Evolutionary conservation across 2,329 filamentous ascomycete species (phyloP).

Genomic region (Aspergillus fumigatus): DNA sequence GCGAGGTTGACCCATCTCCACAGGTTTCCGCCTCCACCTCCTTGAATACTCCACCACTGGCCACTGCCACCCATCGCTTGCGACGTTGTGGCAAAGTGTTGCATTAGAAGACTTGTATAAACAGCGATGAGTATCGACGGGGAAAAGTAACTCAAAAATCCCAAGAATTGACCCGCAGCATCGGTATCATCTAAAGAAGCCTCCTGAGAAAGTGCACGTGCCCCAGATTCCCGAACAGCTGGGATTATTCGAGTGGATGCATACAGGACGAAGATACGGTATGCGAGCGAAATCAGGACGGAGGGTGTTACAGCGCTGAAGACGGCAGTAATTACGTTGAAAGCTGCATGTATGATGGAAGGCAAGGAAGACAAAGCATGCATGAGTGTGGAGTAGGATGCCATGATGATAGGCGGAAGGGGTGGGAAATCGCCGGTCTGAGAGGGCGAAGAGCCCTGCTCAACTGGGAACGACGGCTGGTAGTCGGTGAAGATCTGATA

Average conservation of each 20-base stretch:
- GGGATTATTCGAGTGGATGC: constrained; percentile 94
- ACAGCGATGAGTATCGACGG: constrained; percentile 92
- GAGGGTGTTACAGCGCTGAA: constrained; percentile 94
- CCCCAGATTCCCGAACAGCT: constrained; percentile 81
- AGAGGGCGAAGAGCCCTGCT: constrained; percentile 49
- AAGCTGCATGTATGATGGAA: constrained; percentile 73
- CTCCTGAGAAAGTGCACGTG: constrained; percentile 75
- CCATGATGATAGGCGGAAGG: constrained; percentile 97
- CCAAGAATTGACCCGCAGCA: constrained; percentile 72
- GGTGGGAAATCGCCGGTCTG: constrained; percentile 78
- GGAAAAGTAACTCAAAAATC: constrained; percentile 87
- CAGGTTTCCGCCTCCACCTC: constrained; percentile 76
- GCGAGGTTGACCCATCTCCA: constrained; percentile 94
- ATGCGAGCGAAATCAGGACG: constrained; percentile 90
- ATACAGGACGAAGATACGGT: constrained; percentile 92
- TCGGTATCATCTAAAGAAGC: constrained; percentile 81
- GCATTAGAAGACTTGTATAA: constrained; percentile 90
- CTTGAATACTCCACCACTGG: constrained; percentile 80
- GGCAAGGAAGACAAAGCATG: constrained; percentile 81
- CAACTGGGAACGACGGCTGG: constrained; percentile 67
- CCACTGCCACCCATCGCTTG: constrained; percentile 57
- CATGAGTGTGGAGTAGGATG: constrained; percentile 87
- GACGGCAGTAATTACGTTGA: constrained; percentile 83
- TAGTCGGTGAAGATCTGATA: constrained; percentile 99
- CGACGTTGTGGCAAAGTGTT: constrained; percentile 79